phyloP scores from a whole-genome alignment of 805 yeast genomes.

The Candida manassasensis region DNA sequence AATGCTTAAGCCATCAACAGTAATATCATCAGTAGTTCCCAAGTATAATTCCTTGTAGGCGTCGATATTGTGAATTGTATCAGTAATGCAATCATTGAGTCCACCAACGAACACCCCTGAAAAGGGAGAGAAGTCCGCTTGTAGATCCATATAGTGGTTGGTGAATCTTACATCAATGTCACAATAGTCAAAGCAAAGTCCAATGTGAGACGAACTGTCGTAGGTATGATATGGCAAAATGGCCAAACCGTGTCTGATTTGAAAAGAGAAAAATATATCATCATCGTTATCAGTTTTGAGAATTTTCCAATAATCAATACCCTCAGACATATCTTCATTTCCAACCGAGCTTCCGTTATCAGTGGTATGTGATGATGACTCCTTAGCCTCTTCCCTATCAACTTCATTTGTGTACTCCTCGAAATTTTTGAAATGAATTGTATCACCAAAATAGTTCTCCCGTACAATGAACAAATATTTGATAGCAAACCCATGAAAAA shows the following conservation, averaged over 20 bases:
- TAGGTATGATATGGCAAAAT: constrained; percentile 72
- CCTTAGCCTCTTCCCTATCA: constrained; percentile 1
- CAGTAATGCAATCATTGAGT: constrained; percentile 17
- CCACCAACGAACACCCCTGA: constrained; percentile 30
- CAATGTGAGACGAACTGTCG: constrained; percentile 55
- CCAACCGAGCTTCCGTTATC: not conserved
- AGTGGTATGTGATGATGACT: not conserved
- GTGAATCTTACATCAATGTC: constrained; percentile 83
- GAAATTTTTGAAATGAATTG: constrained; percentile 74
- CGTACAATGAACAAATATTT: constrained; percentile 69
- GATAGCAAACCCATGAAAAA: constrained; percentile 75
- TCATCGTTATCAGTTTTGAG: constrained; percentile 63
- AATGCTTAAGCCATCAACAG: constrained; percentile 54
- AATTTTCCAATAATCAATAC: constrained; percentile 29
- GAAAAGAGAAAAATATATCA: constrained; percentile 70
- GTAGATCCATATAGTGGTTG: constrained; percentile 90
- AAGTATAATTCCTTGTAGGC: constrained; percentile 16
- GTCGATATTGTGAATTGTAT: constrained; percentile 22
- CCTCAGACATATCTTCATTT: constrained; percentile 6
- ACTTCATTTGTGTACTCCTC: constrained; percentile 63
- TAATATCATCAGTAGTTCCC: constrained; percentile 28
- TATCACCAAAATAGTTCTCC: constrained; percentile 89
- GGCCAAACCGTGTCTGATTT: constrained; percentile 64
- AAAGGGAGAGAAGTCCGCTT: constrained; percentile 64
- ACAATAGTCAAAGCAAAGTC: constrained; percentile 58